A percentile compares a stretch with the other conserved stretches of the same genome.
phyloP scores from a whole-genome alignment of 2,329 filamentous ascomycete genomes.

The Xylariaceae sp. region DNA sequence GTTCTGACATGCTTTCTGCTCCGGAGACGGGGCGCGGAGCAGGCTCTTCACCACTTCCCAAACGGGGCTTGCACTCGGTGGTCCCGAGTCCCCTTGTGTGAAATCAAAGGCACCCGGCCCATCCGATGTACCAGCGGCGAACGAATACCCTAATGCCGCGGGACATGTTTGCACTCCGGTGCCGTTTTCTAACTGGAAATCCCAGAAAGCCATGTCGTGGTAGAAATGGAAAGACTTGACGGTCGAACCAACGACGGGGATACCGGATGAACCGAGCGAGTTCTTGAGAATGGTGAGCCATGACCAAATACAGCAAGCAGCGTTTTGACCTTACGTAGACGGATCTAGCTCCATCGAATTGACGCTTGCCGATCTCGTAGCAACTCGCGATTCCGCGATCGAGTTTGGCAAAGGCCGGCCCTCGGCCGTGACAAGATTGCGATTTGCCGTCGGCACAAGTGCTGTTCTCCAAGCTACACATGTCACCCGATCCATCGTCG shows the following conservation, averaged over 20 bases:
- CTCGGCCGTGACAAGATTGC: conserved; percentile 70
- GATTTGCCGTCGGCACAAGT: conserved; percentile 72
- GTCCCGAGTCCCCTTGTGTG: conserved; percentile 75
- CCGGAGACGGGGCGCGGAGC: conserved; percentile 67
- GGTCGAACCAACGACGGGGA: conserved; percentile 61
- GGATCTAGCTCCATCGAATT: conserved; percentile 62
- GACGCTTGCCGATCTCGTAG: conserved; percentile 71
- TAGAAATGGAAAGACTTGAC: conserved; percentile 83
- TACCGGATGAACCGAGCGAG: conserved; percentile 48
- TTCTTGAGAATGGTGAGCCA: conserved; percentile 45
- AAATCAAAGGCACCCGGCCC: conserved; percentile 89
- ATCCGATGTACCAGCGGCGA: conserved; percentile 87
- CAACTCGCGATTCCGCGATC: conserved; percentile 76
- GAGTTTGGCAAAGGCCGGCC: conserved; percentile 65
- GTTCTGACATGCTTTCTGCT: conserved; percentile 74
- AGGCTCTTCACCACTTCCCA: conserved; percentile 76
- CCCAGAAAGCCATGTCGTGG: conserved; percentile 74
- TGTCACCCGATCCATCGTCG: conserved; percentile 73
- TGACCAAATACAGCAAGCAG: background rate
- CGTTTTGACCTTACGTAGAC: conserved; percentile 41
- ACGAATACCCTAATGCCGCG: conserved; percentile 84
- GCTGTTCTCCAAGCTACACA: conserved; percentile 75
- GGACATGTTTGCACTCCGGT: conserved; percentile 74
- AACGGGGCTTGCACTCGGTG: conserved; percentile 70
- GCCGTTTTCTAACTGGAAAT: conserved; percentile 73